These are phyloP conservation scores for Middelhovenomyces tepae DNA, from an alignment of 805 yeast genomes.

Conservation along the genomic window DNA sequence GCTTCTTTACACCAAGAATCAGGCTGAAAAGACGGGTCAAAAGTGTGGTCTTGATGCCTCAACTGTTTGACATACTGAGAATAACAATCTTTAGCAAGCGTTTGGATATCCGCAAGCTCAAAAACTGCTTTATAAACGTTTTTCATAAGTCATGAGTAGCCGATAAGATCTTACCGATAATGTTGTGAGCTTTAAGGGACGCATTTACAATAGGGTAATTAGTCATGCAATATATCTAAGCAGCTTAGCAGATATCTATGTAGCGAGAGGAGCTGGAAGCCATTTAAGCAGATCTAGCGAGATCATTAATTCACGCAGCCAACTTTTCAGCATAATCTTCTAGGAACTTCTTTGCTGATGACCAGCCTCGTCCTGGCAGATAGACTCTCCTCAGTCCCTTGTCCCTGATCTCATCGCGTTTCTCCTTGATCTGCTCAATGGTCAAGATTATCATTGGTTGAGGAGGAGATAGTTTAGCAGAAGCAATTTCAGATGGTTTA, in stretches of 20 bases:
- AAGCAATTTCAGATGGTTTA: too few relatives aligned
- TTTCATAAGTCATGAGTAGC: slow-evolving; percentile 2
- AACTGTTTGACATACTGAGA: slow-evolving; percentile 1
- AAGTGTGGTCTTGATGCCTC: background rate
- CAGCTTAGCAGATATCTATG: too few relatives aligned
- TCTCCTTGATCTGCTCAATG: too few relatives aligned
- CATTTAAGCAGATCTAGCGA: too few relatives aligned
- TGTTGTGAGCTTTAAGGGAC: slow-evolving; percentile 5
- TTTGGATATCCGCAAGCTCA: slow-evolving; percentile 19
- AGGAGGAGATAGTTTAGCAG: too few relatives aligned
- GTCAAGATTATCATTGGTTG: too few relatives aligned
- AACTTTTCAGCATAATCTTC: slow-evolving; percentile 7
- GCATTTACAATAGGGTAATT: slow-evolving; percentile 3
- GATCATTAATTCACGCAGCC: slow-evolving; percentile 3
- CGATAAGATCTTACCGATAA: slow-evolving; percentile 4
- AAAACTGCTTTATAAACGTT: slow-evolving; percentile 2
- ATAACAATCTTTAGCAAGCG: slow-evolving; percentile 21
- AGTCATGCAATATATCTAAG: slow-evolving; percentile 8
- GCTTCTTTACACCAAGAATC: slow-evolving; percentile 5
- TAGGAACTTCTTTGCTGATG: slow-evolving; percentile 16
- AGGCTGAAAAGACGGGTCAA: background rate
- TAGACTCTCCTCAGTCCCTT: too few relatives aligned
- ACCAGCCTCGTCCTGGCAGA: slow-evolving; percentile 22
- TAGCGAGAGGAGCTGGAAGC: too few relatives aligned
- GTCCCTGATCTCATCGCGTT: too few relatives aligned